Conservation (phyloP, 148 eudicot genomes). For the Rhododendron griersonianum region DNA sequence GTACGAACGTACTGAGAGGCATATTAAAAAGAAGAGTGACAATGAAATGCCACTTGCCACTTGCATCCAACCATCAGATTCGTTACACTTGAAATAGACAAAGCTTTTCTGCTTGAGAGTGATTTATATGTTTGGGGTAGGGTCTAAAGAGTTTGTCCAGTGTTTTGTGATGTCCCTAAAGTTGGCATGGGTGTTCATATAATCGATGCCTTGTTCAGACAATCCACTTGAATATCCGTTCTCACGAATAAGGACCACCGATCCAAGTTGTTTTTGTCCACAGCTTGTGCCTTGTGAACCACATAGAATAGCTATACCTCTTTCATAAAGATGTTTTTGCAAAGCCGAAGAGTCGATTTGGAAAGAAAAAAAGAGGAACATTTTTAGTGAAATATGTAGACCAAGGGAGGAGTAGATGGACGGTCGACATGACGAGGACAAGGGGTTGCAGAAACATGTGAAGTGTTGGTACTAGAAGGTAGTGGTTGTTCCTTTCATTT, state of each 20-base stretch:
- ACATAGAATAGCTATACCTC: neutral
- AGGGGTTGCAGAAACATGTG: neutral
- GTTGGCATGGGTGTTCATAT: neutral
- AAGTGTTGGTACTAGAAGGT: neutral
- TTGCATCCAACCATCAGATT: neutral
- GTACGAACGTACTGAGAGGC: neutral
- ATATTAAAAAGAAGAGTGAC: neutral
- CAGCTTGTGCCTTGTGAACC: neutral
- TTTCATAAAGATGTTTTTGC: neutral
- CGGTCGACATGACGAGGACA: slow-evolving; percentile 2
- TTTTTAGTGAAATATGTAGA: neutral
- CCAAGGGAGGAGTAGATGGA: slow-evolving; percentile 1
- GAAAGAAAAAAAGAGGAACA: neutral
- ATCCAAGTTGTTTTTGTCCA: neutral
- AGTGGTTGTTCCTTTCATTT: slow-evolving; percentile 22
- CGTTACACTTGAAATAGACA: neutral
- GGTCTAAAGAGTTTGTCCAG: neutral
- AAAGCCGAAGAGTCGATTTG: neutral
- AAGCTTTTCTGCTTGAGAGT: neutral
- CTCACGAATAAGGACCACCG: slow-evolving; percentile 5
- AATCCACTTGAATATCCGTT: neutral
- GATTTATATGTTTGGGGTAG: neutral
- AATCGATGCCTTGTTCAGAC: neutral
- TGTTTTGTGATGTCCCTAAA: neutral
- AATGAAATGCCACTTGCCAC: neutral